phyloP scores from a whole-genome alignment of 441 rosid genomes.

The Jatropha podagrica region DNA sequence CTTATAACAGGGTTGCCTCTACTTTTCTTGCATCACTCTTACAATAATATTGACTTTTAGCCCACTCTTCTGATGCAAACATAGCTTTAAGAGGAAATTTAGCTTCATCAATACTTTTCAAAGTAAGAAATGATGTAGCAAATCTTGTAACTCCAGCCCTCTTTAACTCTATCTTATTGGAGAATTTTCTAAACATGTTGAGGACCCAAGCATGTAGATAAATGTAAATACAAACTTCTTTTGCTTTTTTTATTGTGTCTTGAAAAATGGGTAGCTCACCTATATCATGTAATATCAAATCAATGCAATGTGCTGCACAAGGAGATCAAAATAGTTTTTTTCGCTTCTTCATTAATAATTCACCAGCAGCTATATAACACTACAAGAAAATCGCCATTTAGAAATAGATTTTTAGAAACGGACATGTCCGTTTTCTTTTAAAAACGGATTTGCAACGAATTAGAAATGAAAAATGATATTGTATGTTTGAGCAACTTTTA shows the following conservation, averaged over 20 bases:
- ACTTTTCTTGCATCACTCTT: background rate
- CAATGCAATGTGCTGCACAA: background rate
- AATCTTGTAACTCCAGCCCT: background rate
- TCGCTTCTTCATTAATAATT: background rate
- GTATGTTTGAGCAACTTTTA: no score
- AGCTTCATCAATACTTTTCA: background rate
- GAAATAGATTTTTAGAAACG: no score
- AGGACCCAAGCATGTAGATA: background rate
- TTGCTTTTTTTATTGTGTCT: background rate
- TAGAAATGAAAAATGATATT: no score
- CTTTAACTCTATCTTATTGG: background rate
- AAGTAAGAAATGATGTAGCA: slow-evolving; percentile 6
- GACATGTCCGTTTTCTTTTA: no score
- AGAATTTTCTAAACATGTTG: background rate
- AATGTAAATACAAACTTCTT: background rate
- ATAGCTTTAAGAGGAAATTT: slow-evolving; percentile 8
- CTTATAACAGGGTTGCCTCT: background rate
- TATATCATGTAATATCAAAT: background rate
- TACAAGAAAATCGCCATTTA: no score
- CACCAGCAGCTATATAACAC: background rate
- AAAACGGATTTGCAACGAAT: no score
- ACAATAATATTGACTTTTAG: background rate
- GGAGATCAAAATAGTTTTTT: background rate
- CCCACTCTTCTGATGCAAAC: background rate
- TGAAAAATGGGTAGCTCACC: background rate